Base-by-base conservation (phyloP, 2,329 filamentous ascomycete genomes). In the Fusarium torulosum region DNA sequence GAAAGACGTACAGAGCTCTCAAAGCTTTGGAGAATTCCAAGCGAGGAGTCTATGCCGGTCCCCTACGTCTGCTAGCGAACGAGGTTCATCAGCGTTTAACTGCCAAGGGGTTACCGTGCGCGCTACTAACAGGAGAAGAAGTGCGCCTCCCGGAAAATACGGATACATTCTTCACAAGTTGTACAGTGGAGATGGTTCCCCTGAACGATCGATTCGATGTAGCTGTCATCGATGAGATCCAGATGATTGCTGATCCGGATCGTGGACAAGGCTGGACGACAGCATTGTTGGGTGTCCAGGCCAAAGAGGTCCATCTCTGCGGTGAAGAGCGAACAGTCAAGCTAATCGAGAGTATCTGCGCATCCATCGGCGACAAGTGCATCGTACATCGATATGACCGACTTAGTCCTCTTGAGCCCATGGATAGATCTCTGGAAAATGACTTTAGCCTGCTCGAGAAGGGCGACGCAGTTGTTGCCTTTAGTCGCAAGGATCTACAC, bases 201-300 rank as follows among this genome's bases (percentile, higher is more conserved):
- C 75, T 84, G n/a, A 85, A 81, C 70, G 69, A 79, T 6, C 76
- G 77, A 3, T 88, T 92, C 29, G 95, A 98, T 41, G 94, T 99
- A 35, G 95, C 93, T 2, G 95, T 99, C 69, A 95, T 99, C 66
- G 96, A 99, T 75, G 96, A 99, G 81, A 98, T 99, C 58, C 96
- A 99, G 79, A 98, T 99, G 96, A 93, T 99, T 70, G 90, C 88
- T 17, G 90, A 94, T 73, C 65, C 77, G 0, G 88, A 93, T 1
- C 90, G 96, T 71, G 96, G 96, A 3, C 97, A 91, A 90, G 94
- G 94, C 4, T 99, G 96, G 96, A 97, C 94, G 2, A 88, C 94
- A 72, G 96, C 96, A 3, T 83, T 98, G 15, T 83, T 99, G 7
- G 96, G 96, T 35, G 85, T 97, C 1, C 90, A 91, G 78, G 96